These are phyloP conservation scores for Boletus sp. DNA, from an alignment of 1,284 basidiomycete species.

Conservation along the genomic window DNA sequence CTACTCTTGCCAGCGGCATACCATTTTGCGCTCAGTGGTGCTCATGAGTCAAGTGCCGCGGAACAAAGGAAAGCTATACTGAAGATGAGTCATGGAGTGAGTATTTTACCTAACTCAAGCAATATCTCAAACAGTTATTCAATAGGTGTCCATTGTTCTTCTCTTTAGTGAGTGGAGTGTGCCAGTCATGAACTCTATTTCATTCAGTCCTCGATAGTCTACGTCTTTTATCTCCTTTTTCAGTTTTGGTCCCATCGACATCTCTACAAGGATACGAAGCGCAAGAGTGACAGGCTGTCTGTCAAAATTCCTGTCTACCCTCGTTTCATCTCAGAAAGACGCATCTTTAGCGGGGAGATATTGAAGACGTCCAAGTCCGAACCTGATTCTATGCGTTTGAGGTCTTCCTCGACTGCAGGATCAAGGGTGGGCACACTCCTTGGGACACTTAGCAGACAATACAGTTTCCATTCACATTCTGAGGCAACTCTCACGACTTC, in stretches of 20 bases:
- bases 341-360: constrained; percentile 24
- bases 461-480: constrained; percentile 23
- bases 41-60: constrained; percentile 31
- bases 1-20: constrained; percentile 77
- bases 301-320: constrained; percentile 34
- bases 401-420: constrained; percentile 11
- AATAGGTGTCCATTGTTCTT: constrained; percentile 64
- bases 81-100: constrained; percentile 79
- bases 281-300: constrained; percentile 42
- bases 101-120: constrained; percentile 29
- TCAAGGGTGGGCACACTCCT: constrained; percentile 12
- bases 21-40: constrained; percentile 56
- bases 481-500: constrained; percentile 26
- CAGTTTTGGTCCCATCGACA: constrained; percentile 86
- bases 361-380: constrained; percentile 24
- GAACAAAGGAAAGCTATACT: constrained; percentile 59
- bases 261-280: constrained; percentile 62
- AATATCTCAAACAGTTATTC: background rate
- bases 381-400: constrained; percentile 18
- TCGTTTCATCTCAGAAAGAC: constrained; percentile 28
- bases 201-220: constrained; percentile 43
- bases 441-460: constrained; percentile 9
- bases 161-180: constrained; percentile 53
- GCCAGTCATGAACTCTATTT: background rate
- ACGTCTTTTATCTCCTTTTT: constrained; percentile 75